Percentiles rank a stretch among this genome's conserved stretches.
These are phyloP conservation scores for Ophiobolus disseminans DNA, from an alignment of 2,329 filamentous ascomycete species.

Conservation along the genomic window DNA sequence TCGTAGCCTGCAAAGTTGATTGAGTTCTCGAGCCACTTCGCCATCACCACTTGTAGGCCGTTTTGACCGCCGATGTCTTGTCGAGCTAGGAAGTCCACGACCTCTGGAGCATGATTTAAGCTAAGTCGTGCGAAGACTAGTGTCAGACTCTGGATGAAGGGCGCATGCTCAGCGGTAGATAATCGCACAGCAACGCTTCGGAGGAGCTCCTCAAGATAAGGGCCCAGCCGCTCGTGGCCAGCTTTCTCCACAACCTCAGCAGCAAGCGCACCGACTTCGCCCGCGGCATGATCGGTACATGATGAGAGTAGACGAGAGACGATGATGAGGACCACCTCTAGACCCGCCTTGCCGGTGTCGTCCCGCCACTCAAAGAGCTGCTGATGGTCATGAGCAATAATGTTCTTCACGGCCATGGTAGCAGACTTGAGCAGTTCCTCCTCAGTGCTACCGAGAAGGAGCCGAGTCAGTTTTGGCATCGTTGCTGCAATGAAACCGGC, in stretches of 20 bases:
- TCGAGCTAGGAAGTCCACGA: constrained; percentile 88
- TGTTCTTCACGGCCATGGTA: constrained; percentile 85
- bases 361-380: constrained; percentile 91
- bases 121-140: constrained; percentile 93
- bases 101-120: constrained; percentile 82
- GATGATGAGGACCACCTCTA: constrained; percentile 88
- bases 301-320: constrained; percentile 89
- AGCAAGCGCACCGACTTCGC: constrained; percentile 94
- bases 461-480: constrained; percentile 83
- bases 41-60: constrained; percentile 86
- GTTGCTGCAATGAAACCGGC: constrained; percentile 83
- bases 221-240: constrained; percentile 86
- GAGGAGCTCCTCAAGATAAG: constrained; percentile 86
- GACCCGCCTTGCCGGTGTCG: constrained; percentile 75
- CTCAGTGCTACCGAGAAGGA: constrained; percentile 84
- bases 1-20: constrained; percentile 98
- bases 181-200: constrained; percentile 87
- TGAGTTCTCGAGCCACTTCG: constrained; percentile 97
- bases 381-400: constrained; percentile 86
- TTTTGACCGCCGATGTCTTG: constrained; percentile 80
- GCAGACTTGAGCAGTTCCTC: constrained; percentile 87
- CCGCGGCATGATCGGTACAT: constrained; percentile 85
- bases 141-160: constrained; percentile 94
- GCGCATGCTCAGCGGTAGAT: constrained; percentile 79
- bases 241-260: constrained; percentile 96